Evolutionary conservation across 805 yeast species (phyloP).

Genomic region (Myxozyma sirexii): DNA sequence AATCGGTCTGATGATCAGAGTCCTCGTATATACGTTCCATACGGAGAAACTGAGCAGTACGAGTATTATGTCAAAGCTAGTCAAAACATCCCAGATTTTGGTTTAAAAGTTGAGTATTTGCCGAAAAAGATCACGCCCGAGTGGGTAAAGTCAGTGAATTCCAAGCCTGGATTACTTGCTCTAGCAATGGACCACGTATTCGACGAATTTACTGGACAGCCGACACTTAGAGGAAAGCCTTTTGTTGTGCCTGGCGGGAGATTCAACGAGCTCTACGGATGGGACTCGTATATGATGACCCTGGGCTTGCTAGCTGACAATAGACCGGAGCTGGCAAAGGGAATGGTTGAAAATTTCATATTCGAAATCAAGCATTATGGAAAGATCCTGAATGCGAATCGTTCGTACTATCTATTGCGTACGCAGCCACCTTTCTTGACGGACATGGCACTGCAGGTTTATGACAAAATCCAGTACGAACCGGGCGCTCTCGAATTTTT

Average conservation of each 20-base stretch:
- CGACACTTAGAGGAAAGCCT: constrained; percentile 65
- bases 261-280: constrained; percentile 93
- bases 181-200: constrained; percentile 62
- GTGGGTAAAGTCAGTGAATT: constrained; percentile 73
- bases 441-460: constrained; percentile 80
- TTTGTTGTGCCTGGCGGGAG: constrained; percentile 98
- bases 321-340: constrained; percentile 70
- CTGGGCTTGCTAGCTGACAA: constrained; percentile 75
- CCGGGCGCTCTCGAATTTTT: constrained; percentile 59
- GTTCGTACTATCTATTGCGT: constrained; percentile 86
- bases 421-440: constrained; percentile 97
- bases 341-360: constrained; percentile 89
- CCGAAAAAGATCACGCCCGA: constrained; percentile 78
- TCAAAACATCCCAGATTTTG: constrained; percentile 54
- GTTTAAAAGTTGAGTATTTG: constrained; percentile 73
- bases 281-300: constrained; percentile 96
- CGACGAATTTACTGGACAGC: constrained; percentile 56
- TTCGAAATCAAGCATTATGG: constrained; percentile 90
- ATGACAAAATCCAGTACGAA: constrained; percentile 51
- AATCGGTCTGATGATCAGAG: constrained; percentile 63
- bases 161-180: constrained; percentile 83
- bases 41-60: constrained; percentile 67
- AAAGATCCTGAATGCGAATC: constrained; percentile 88
- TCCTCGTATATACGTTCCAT: constrained; percentile 80
- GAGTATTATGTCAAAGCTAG: constrained; percentile 65